Evolutionary conservation across 768 basidiomycete genomes (phyloP), one percentile per base, ranked within the genome.

Genomic region (Multifurca ochricompacta): DNA sequence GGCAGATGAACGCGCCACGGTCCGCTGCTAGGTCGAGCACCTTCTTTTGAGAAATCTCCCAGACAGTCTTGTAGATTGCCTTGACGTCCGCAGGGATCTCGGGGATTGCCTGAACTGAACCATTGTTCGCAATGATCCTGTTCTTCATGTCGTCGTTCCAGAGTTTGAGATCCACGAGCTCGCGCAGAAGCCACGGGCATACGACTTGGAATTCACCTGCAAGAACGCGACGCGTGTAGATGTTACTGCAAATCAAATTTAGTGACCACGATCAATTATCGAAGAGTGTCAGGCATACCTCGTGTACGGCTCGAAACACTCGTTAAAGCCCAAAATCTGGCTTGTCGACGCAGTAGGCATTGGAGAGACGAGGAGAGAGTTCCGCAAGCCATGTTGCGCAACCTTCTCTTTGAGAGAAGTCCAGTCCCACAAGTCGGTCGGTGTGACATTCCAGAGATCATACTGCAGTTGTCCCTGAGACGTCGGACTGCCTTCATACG

Each of bases 81-180:
- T 96, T 97, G 71, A 94, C 77, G 61, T 96, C 82, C 54, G 83
- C 84, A 2, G 95, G 94, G 61, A 98, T 91, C 43, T 66, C 79
- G 25, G 90, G 85, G 61, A 97, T 91, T 67, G 82, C 89, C 68
- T 95, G 91, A 25, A 89, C 70, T 6, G 86, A 88, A 25, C 87
- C 95, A 64, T 92, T 87, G 72, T 95, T 87, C 13, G 96, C 96
- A 63, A 99, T 98, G 70, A 99, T 92, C 79, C 90, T 86, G 73
- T 97, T 94, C 80, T 95, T 96, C 95, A 98, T 98, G 68, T 89
- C 82, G 66, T 99, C 95, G 64, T 97, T 81, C 96, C 96, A 99
- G 6, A 98, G 81, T 31, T 85, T 85, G 51, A 86, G 87, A 61
- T 95, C 90, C 63, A 97, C 95, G 53, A 99, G 87, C 63, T 99